Evolutionary conservation across 2,329 filamentous ascomycete species (phyloP).

Genomic region (Shiraia sp.): DNA sequence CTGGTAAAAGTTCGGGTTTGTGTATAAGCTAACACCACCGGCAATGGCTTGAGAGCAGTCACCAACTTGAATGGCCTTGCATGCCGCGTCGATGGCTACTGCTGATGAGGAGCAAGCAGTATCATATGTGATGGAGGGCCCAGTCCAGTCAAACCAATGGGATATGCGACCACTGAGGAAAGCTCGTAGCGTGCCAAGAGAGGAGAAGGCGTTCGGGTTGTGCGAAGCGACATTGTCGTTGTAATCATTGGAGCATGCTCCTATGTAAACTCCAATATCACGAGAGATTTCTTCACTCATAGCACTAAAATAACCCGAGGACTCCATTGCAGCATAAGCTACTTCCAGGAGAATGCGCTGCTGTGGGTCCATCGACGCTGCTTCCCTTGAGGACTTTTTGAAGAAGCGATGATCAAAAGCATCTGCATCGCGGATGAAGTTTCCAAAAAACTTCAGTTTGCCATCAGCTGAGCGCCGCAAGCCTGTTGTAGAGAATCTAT

Average conservation of each 20-base stretch:
- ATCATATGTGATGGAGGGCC: conserved; percentile 31
- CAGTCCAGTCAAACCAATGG: conserved; percentile 29
- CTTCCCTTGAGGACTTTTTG: conserved; percentile 16
- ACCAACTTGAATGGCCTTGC: conserved; percentile 24
- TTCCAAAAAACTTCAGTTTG: no score
- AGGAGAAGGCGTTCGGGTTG: conserved; percentile 33
- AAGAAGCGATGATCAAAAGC: conserved; percentile 40
- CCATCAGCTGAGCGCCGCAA: no score
- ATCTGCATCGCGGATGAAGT: no score
- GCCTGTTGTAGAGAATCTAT: no score
- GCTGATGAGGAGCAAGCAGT: conserved; percentile 38
- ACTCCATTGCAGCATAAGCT: conserved; percentile 43
- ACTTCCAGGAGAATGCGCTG: conserved; percentile 26
- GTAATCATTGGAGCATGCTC: conserved; percentile 32
- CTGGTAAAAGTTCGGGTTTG: conserved; percentile 32
- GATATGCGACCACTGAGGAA: conserved; percentile 23
- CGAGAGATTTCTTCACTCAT: background rate
- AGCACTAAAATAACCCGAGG: conserved; percentile 19
- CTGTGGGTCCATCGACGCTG: conserved; percentile 26
- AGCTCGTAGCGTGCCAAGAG: conserved; percentile 14
- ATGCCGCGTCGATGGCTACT: conserved; percentile 28
- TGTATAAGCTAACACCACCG: conserved; percentile 40
- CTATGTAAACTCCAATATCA: conserved; percentile 35
- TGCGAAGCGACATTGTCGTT: conserved; percentile 33
- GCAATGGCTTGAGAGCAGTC: conserved; percentile 37